Evolutionary conservation across 1,139 yeast genomes (phyloP).

Genomic region (Saccharomyces hybrid): DNA sequence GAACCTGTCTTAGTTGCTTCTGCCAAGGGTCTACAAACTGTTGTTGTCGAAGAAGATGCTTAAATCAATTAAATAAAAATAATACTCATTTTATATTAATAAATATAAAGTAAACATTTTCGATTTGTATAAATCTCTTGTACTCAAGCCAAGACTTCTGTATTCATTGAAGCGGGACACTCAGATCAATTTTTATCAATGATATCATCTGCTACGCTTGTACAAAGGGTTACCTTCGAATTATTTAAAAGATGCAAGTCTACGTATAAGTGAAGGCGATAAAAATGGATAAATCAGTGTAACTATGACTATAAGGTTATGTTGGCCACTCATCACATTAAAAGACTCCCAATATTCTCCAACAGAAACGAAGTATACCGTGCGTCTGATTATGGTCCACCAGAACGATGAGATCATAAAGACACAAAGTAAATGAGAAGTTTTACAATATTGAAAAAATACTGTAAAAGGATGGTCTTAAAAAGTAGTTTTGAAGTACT

Average conservation of each 20-base stretch:
- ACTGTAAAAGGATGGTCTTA: slow-evolving; percentile 19
- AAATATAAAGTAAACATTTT: slow-evolving; percentile 8
- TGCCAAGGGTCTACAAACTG: slow-evolving; percentile 96
- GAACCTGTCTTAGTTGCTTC: slow-evolving; percentile 95
- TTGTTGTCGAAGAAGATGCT: slow-evolving; percentile 87
- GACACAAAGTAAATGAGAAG: slow-evolving; percentile 13
- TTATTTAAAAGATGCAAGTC: neutral
- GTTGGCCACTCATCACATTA: slow-evolving; percentile 35
- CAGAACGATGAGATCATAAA: slow-evolving; percentile 13
- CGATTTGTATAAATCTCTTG: slow-evolving; percentile 8
- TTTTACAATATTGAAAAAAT: slow-evolving; percentile 13
- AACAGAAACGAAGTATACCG: slow-evolving; percentile 2
- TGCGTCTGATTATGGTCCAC: slow-evolving; percentile 5
- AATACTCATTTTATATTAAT: slow-evolving; percentile 8
- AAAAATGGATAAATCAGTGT: slow-evolving; percentile 27
- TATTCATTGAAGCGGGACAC: neutral
- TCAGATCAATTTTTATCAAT: too few relatives aligned
- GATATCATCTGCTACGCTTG: neutral
- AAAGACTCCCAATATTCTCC: slow-evolving; percentile 19
- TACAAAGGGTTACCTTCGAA: neutral
- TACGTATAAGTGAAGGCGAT: neutral
- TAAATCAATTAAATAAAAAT: slow-evolving; percentile 33
- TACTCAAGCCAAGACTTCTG: neutral
- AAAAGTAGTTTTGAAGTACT: slow-evolving; percentile 19
- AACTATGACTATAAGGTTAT: slow-evolving; percentile 32